phyloP scores from a whole-genome alignment of 495 filamentous ascomycete genomes.

The Aspergillus ostianus region DNA sequence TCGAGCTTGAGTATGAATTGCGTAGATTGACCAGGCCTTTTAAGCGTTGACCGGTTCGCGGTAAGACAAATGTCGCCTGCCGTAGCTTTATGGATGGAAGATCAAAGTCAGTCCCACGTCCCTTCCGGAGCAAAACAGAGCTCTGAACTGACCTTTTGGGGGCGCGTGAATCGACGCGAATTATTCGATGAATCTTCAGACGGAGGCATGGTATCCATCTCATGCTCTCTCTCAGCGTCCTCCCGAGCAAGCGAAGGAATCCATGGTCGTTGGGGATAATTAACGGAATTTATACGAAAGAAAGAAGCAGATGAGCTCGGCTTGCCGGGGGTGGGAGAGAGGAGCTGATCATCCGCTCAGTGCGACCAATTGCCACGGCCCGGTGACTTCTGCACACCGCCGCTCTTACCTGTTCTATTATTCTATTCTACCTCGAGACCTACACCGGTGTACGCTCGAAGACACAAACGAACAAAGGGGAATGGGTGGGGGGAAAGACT shows the following conservation, averaged over 20 bases:
- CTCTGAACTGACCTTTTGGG: slow-evolving; percentile 25
- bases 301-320: too few species aligned
- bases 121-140: not conserved
- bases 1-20: slow-evolving; percentile 22
- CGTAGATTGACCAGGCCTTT: slow-evolving; percentile 50
- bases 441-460: too few species aligned
- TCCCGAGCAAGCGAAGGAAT: not conserved
- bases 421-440: too few species aligned
- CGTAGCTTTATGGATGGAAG: slow-evolving; percentile 36
- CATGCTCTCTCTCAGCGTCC: slow-evolving; percentile 16
- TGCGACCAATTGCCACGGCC: not conserved
- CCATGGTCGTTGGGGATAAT: not conserved
- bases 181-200: slow-evolving; percentile 35
- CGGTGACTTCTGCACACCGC: not conserved
- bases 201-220: slow-evolving; percentile 27
- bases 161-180: slow-evolving; percentile 41
- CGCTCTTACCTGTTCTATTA: not conserved
- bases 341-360: not conserved
- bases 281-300: not conserved
- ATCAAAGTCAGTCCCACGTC: not conserved
- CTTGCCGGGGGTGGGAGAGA: too few species aligned
- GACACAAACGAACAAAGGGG: not conserved
- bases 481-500: too few species aligned
- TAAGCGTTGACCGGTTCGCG: slow-evolving; percentile 50
- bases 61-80: slow-evolving; percentile 54